Evolutionary conservation across 108 stramenopile genomes (phyloP).

Genomic region (Nitzschia sp.): DNA sequence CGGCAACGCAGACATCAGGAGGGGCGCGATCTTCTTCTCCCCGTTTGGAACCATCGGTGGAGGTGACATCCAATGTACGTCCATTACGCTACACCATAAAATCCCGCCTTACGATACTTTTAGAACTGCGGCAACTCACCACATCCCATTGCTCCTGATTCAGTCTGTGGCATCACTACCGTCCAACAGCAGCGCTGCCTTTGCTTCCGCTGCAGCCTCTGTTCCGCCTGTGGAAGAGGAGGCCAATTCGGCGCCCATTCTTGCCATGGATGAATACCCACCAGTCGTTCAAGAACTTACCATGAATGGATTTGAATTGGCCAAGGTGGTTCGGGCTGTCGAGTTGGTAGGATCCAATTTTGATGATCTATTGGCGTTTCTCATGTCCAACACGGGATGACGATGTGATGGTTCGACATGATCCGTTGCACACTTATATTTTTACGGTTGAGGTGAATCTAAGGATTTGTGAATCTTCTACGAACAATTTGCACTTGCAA

Average conservation of each 20-base stretch:
- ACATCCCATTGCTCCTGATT: background rate
- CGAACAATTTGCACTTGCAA: no score
- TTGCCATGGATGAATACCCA: slow-evolving; percentile 69
- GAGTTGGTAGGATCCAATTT: slow-evolving; percentile 84
- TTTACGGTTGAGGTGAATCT: no score
- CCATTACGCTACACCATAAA: no score
- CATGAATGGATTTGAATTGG: slow-evolving; percentile 81
- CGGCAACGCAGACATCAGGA: slow-evolving; percentile 21
- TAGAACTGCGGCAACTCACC: no score
- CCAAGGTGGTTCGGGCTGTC: slow-evolving; percentile 68
- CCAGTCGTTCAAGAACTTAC: slow-evolving; percentile 75
- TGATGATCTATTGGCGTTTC: slow-evolving; percentile 71
- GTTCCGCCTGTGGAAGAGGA: slow-evolving; percentile 32
- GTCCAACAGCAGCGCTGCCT: slow-evolving; percentile 14
- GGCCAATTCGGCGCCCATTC: slow-evolving; percentile 16
- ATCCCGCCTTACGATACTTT: no score
- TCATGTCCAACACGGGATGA: slow-evolving; percentile 33
- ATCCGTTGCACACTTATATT: background rate
- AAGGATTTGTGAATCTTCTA: no score
- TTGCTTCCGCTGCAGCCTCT: slow-evolving; percentile 15
- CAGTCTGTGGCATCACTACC: slow-evolving; percentile 26
- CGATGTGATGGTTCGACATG: background rate
- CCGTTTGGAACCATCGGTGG: no score
- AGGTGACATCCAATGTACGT: no score
- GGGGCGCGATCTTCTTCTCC: no score